Evolutionary conservation across 257 asterid species (phyloP).

Genomic region (Ajuga chamaepitys): DNA sequence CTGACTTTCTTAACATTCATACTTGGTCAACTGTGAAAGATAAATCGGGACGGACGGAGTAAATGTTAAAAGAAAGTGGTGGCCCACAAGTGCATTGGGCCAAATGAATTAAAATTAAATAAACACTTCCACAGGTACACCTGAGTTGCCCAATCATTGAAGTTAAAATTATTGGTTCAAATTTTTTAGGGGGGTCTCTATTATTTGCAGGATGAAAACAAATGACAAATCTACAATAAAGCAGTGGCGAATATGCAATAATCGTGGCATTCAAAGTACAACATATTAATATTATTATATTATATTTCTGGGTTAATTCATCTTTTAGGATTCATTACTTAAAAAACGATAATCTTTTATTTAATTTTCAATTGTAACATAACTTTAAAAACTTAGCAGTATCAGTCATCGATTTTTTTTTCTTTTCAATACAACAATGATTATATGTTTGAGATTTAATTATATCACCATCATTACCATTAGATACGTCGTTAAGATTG

Average conservation of each 20-base stretch:
- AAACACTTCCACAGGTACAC: not conserved
- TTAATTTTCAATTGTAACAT: no score
- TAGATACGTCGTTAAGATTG: no score
- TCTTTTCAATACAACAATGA: no score
- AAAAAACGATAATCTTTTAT: no score
- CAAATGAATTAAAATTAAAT: not conserved
- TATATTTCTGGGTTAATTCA: no score
- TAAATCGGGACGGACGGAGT: not conserved
- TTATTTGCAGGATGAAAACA: not conserved
- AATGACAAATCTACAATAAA: not conserved
- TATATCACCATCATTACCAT: no score
- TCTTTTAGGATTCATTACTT: no score
- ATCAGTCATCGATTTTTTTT: no score
- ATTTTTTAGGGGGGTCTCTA: not conserved
- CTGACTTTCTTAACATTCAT: not conserved
- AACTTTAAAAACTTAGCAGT: no score
- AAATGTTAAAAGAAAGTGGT: not conserved
- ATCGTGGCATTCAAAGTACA: not conserved
- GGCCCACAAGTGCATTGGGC: conserved; percentile 2
- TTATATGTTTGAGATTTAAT: no score
- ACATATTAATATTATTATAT: not conserved
- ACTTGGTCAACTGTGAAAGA: no score
- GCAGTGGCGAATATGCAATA: not conserved
- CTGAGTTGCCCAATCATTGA: conserved; percentile 21
- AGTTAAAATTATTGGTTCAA: conserved; percentile 3